A percentile compares a stretch with the other conserved stretches of the same genome.
phyloP scores from a whole-genome alignment of 1,284 basidiomycete genomes.

The Amylostereum chailletii region DNA sequence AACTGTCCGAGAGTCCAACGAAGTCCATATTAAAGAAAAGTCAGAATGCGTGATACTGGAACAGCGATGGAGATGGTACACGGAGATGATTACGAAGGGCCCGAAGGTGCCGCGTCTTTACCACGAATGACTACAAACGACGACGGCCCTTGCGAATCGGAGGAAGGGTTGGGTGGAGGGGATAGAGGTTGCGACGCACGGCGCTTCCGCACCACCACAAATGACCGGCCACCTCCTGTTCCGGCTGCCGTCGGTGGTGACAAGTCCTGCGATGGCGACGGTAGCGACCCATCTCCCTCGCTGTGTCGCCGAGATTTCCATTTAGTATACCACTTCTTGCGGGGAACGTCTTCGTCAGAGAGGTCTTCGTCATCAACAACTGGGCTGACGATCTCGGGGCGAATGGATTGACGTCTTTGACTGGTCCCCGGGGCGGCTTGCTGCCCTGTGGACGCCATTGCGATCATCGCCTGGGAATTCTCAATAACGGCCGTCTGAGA shows the following conservation, averaged over 20 bases:
- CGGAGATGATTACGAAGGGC: background rate
- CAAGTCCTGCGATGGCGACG: conserved; percentile 15
- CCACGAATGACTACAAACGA: conserved; percentile 29
- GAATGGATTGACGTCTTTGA: conserved; percentile 11
- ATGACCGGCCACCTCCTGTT: conserved; percentile 40
- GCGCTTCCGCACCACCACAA: conserved; percentile 60
- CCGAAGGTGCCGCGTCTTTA: conserved; percentile 9
- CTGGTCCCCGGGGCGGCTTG: background rate
- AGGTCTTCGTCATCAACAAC: conserved; percentile 16
- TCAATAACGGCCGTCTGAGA: conserved; percentile 76
- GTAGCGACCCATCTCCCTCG: conserved; percentile 31
- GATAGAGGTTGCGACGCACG: conserved; percentile 18
- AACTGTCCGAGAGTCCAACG: conserved; percentile 1
- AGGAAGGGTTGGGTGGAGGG: background rate
- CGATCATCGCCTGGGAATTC: conserved; percentile 27
- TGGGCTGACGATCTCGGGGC: conserved; percentile 10
- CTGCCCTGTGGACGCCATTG: background rate
- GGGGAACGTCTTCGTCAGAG: conserved; percentile 18
- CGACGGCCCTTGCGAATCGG: conserved; percentile 15
- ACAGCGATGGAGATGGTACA: background rate
- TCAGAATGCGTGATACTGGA: background rate
- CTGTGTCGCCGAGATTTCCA: conserved; percentile 51
- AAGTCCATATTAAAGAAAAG: conserved; percentile 1
- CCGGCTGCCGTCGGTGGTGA: conserved; percentile 13
- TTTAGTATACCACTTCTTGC: conserved; percentile 60